A percentile compares a stretch with the other conserved stretches of the same genome.
Evolutionary conservation across 805 yeast genomes (phyloP).

Genomic region (Cyberlindnera misumaiensis): DNA sequence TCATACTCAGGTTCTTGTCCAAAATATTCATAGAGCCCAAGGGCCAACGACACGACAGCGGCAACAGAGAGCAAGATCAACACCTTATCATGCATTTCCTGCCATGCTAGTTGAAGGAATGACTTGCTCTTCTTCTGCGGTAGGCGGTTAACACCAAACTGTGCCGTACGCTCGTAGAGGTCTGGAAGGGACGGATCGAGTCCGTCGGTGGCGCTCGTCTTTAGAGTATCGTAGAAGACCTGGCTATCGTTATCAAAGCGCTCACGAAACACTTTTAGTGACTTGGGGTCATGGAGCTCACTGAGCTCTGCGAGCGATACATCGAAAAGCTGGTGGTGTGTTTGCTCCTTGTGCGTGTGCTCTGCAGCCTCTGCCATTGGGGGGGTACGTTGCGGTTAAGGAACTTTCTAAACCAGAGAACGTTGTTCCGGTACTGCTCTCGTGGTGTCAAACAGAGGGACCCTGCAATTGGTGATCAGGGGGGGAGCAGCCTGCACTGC

Average conservation of each 20-base stretch:
- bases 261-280: conserved; percentile 28
- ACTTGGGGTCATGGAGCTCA: conserved; percentile 58
- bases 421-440: no score
- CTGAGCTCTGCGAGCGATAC: conserved; percentile 30
- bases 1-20: conserved; percentile 77
- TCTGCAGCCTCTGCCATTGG: background rate
- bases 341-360: background rate
- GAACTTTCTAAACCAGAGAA: no score
- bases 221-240: conserved; percentile 25
- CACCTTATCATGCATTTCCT: conserved; percentile 88
- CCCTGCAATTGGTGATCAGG: no score
- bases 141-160: conserved; percentile 62
- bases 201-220: conserved; percentile 36
- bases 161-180: conserved; percentile 29
- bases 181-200: conserved; percentile 31
- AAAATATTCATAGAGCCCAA: conserved; percentile 89
- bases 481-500: no score
- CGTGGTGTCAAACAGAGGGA: no score
- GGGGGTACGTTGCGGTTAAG: no score
- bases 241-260: conserved; percentile 11
- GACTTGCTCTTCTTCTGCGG: conserved; percentile 71
- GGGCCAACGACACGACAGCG: conserved; percentile 80
- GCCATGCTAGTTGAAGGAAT: conserved; percentile 61
- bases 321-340: conserved; percentile 1
- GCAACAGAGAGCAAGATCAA: conserved; percentile 77